A percentile compares a stretch with the other conserved stretches of the same genome.
phyloP scores from a whole-genome alignment of 805 yeast genomes.

The Maudiozyma pseudohumilis region DNA sequence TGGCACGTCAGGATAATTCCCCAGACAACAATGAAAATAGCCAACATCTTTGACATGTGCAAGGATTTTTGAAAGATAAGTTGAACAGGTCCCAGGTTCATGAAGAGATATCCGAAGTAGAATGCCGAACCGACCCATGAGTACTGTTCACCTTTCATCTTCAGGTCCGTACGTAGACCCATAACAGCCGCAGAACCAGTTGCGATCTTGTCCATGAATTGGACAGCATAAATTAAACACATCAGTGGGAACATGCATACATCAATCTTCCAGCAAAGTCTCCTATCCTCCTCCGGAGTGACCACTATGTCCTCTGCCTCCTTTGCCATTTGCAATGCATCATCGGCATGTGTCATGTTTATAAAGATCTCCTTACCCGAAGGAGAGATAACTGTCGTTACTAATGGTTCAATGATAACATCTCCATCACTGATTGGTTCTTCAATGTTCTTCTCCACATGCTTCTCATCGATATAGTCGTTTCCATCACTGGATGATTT shows the following conservation, averaged over 20 bases:
- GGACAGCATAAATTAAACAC: slow-evolving; percentile 40
- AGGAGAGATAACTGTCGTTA: slow-evolving; percentile 19
- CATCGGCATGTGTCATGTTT: slow-evolving; percentile 36
- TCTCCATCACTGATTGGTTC: background rate
- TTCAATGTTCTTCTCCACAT: background rate
- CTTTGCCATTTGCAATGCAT: slow-evolving; percentile 36
- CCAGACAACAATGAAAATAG: slow-evolving; percentile 48
- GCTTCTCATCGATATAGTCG: slow-evolving; percentile 3
- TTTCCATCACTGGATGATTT: background rate
- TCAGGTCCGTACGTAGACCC: slow-evolving; percentile 38
- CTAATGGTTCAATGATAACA: background rate
- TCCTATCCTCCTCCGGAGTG: slow-evolving; percentile 28
- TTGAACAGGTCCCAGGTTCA: slow-evolving; percentile 34
- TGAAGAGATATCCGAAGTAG: slow-evolving; percentile 53
- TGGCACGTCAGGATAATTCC: slow-evolving; percentile 47
- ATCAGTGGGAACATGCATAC: slow-evolving; percentile 40
- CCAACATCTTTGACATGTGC: slow-evolving; percentile 39
- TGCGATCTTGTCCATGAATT: slow-evolving; percentile 52
- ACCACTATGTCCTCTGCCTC: slow-evolving; percentile 26
- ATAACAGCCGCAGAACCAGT: slow-evolving; percentile 43
- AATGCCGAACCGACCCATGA: slow-evolving; percentile 53
- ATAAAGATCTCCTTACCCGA: slow-evolving; percentile 18
- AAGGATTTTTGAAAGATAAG: slow-evolving; percentile 42
- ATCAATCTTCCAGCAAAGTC: slow-evolving; percentile 42
- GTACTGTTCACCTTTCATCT: slow-evolving; percentile 36